A percentile compares a stretch with the other conserved stretches of the same genome.
phyloP scores from a whole-genome alignment of 441 rosid genomes.

The Erodium texanum region DNA sequence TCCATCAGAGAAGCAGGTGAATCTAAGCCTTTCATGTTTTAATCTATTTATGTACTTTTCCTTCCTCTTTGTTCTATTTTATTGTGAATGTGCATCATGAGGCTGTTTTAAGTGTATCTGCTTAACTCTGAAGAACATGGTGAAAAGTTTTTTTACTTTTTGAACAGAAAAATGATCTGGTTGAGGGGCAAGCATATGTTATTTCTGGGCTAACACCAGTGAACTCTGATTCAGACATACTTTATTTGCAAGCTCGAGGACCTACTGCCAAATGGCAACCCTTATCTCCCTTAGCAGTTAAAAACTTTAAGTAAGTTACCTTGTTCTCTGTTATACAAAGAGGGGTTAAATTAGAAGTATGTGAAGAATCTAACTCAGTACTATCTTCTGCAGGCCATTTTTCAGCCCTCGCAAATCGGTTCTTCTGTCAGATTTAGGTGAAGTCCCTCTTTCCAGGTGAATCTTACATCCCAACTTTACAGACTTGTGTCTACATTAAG shows the following conservation, averaged over 20 bases:
- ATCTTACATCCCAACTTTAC: slow-evolving; percentile 10
- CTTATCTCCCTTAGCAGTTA: slow-evolving; percentile 39
- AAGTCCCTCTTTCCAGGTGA: slow-evolving; percentile 77
- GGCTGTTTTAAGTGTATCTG: not conserved
- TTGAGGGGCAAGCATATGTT: slow-evolving; percentile 79
- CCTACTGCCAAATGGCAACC: slow-evolving; percentile 51
- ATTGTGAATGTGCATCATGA: not conserved
- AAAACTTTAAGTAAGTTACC: slow-evolving; percentile 49
- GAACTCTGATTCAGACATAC: slow-evolving; percentile 48
- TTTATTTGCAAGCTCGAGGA: slow-evolving; percentile 83
- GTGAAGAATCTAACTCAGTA: slow-evolving; percentile 20
- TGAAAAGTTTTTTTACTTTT: slow-evolving; percentile 10
- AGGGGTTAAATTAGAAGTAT: not conserved
- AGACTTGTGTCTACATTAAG: slow-evolving; percentile 5
- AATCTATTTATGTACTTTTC: not conserved
- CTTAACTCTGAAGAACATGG: slow-evolving; percentile 2
- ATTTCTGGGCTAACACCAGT: slow-evolving; percentile 59
- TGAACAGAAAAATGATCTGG: slow-evolving; percentile 57
- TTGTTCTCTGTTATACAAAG: slow-evolving; percentile 7
- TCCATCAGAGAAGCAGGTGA: slow-evolving; percentile 86
- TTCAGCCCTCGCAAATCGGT: slow-evolving; percentile 58
- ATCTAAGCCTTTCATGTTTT: slow-evolving; percentile 18
- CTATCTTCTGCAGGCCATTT: slow-evolving; percentile 51
- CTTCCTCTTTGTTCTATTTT: slow-evolving; percentile 8
- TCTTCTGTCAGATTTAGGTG: slow-evolving; percentile 53